Evolutionary conservation across 2,329 filamentous ascomycete species (phyloP).

Genomic region (Ascochyta pisi): DNA sequence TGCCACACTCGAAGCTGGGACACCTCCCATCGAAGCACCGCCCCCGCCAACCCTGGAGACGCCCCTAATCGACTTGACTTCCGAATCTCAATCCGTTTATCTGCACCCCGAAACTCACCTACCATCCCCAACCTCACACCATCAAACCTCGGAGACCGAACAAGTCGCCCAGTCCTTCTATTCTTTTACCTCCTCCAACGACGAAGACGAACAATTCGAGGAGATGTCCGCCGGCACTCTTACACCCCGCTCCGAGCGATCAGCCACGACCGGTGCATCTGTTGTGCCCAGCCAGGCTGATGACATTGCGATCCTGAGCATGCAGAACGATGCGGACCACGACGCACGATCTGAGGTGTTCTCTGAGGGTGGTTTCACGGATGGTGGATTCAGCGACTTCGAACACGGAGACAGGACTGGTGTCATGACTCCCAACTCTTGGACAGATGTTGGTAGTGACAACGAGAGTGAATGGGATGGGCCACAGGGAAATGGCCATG

Average conservation of each 20-base stretch:
- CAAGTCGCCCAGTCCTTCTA: slow-evolving; percentile 47
- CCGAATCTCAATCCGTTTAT: slow-evolving; percentile 19
- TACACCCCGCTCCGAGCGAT: slow-evolving; percentile 48
- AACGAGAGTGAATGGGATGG: slow-evolving; percentile 49
- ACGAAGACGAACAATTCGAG: slow-evolving; percentile 32
- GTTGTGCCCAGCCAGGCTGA: slow-evolving; percentile 40
- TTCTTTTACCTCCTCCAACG: slow-evolving; percentile 40
- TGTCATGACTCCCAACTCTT: slow-evolving; percentile 47
- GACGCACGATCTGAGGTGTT: slow-evolving; percentile 45
- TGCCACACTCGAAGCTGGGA: slow-evolving; percentile 35
- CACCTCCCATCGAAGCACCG: slow-evolving; percentile 11
- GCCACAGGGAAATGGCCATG: slow-evolving; percentile 29
- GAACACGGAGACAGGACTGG: slow-evolving; percentile 33
- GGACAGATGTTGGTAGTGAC: slow-evolving; percentile 52
- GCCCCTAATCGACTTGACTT: slow-evolving; percentile 44
- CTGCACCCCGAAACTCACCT: slow-evolving; percentile 16
- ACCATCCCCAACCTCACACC: slow-evolving; percentile 16
- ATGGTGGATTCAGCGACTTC: slow-evolving; percentile 45
- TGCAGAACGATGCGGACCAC: slow-evolving; percentile 44
- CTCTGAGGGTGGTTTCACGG: slow-evolving; percentile 46
- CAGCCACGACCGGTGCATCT: slow-evolving; percentile 37
- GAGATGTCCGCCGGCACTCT: slow-evolving; percentile 46
- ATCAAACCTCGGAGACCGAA: slow-evolving; percentile 27
- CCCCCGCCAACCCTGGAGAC: neutral
- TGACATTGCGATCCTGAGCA: slow-evolving; percentile 45